A percentile compares a stretch with the other conserved stretches of the same genome.
phyloP scores from a whole-genome alignment of 768 basidiomycete genomes.

The Clavaria fumosa region DNA sequence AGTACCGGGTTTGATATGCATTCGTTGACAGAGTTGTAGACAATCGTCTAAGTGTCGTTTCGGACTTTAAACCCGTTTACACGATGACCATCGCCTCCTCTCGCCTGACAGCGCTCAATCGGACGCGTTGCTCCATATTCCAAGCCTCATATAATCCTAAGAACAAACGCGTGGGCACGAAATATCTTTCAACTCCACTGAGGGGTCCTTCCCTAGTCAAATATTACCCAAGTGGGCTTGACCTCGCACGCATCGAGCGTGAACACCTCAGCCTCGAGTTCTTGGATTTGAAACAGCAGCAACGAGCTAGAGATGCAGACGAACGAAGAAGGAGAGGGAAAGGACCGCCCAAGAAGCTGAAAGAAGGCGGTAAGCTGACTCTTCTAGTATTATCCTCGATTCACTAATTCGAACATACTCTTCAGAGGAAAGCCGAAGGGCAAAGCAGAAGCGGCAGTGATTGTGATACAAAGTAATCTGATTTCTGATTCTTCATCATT shows the following conservation, averaged over 20 bases:
- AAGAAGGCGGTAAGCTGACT: constrained; percentile 43
- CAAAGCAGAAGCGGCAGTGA: too few relatives aligned
- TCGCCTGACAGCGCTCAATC: constrained; percentile 43
- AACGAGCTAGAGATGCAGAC: constrained; percentile 52
- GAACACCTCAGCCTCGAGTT: constrained; percentile 43
- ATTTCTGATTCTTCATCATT: too few relatives aligned
- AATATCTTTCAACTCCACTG: constrained; percentile 72
- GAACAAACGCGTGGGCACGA: constrained; percentile 71
- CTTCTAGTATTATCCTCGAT: too few relatives aligned
- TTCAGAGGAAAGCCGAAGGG: too few relatives aligned
- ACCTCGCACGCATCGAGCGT: constrained; percentile 35
- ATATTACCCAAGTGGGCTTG: constrained; percentile 62
- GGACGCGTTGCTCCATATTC: constrained; percentile 61
- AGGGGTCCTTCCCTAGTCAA: constrained; percentile 74
- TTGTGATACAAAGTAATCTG: too few relatives aligned
- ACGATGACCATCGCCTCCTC: constrained; percentile 28
- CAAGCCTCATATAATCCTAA: constrained; percentile 82
- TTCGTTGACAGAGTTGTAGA: too few relatives aligned
- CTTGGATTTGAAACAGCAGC: constrained; percentile 49
- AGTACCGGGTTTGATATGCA: too few relatives aligned
- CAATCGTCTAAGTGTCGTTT: too few relatives aligned
- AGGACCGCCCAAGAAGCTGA: constrained; percentile 72
- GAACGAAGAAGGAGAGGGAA: constrained; percentile 63
- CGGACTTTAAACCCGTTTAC: too few relatives aligned
- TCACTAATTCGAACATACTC: too few relatives aligned